phyloP scores from a whole-genome alignment of 768 basidiomycete genomes.

The Thelephora ganbajun region DNA sequence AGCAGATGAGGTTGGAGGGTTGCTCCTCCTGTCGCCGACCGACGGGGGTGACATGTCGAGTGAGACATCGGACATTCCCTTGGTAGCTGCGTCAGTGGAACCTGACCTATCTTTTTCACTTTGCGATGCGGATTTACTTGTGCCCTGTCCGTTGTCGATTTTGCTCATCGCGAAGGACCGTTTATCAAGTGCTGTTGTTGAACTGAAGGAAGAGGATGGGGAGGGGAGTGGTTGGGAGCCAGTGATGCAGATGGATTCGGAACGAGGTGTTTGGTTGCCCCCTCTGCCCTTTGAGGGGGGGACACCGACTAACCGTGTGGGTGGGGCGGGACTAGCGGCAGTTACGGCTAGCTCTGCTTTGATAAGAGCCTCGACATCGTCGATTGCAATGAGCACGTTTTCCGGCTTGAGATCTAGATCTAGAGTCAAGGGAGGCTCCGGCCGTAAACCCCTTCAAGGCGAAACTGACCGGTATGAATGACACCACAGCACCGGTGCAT shows the following conservation, averaged over 20 bases:
- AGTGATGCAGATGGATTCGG: conserved; percentile 75
- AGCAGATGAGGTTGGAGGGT: conserved; percentile 22
- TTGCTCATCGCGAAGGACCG: conserved; percentile 89
- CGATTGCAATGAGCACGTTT: conserved; percentile 93
- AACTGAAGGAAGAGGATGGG: conserved; percentile 57
- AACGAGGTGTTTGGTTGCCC: conserved; percentile 89
- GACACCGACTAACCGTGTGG: conserved; percentile 75
- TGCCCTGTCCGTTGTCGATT: conserved; percentile 40
- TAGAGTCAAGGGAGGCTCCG: background rate
- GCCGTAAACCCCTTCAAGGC: background rate
- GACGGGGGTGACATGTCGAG: conserved; percentile 20
- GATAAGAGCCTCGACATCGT: conserved; percentile 91
- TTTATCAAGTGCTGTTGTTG: conserved; percentile 64
- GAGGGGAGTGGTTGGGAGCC: conserved; percentile 89
- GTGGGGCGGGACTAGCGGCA: conserved; percentile 29
- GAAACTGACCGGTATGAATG: conserved; percentile 71
- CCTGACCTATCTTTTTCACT: conserved; percentile 15
- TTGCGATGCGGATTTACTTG: conserved; percentile 21
- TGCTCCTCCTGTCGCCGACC: conserved; percentile 25
- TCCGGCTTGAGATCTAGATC: conserved; percentile 84
- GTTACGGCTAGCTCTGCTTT: conserved; percentile 57
- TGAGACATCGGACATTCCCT: conserved; percentile 35
- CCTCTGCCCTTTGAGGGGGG: conserved; percentile 88
- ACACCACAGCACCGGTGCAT: conserved; percentile 96
- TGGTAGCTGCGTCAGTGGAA: conserved; percentile 31